Base-by-base conservation (phyloP, 169 alveolate species). In the Theileria annulata region DNA sequence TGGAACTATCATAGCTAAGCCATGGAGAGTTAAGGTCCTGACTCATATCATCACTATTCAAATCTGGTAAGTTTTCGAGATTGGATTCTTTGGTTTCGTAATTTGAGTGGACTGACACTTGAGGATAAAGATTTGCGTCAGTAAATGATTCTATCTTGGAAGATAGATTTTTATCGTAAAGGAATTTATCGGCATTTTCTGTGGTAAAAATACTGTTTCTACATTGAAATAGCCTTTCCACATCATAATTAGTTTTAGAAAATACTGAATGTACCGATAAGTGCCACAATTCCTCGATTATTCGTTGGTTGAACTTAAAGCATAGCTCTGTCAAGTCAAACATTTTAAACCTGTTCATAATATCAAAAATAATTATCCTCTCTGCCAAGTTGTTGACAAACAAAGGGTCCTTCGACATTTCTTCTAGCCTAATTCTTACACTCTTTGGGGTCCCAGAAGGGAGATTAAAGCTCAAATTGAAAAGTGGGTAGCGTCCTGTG, bases 391-490 rank as follows among this genome's bases (percentile, higher is more conserved):
- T 60, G 19, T 70, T 35, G 23, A 42, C 69, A 69, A 12, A 82
- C 33, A 2, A 35, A n/a, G 54, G 51, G 68, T 82, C 81, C 5
- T 82, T 30, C n/a, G 86, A 73, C 2, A 82, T 56, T 9, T 23
- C 42, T 21, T 31, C 76, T 0, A 82, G 28, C 47, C 35, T 42
- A 23, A 23, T 19, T 21, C 56, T 17, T 19, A 82, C 37, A 4
- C 37, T n/a, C 33, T 37, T 23, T n/a, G 89, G 89, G 3, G 81
- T 77, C 19, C 58, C 60, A 42, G 67, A 27, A 13, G 86, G 85
- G 23, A 82, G 23, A 30, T 75, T 66, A 19, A 66, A 77, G 67
- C 49, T 51, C 35, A 75, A 27, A 27, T 76, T 64, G 9, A 76
- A 56, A 27, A 75, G 54, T 0, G 86, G 86, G 33, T 69, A 80